Percentiles rank a stretch among this genome's conserved stretches.
These are phyloP conservation scores for Ampelomyces quisqualis DNA, from an alignment of 2,329 filamentous ascomycete species.

Conservation along the genomic window DNA sequence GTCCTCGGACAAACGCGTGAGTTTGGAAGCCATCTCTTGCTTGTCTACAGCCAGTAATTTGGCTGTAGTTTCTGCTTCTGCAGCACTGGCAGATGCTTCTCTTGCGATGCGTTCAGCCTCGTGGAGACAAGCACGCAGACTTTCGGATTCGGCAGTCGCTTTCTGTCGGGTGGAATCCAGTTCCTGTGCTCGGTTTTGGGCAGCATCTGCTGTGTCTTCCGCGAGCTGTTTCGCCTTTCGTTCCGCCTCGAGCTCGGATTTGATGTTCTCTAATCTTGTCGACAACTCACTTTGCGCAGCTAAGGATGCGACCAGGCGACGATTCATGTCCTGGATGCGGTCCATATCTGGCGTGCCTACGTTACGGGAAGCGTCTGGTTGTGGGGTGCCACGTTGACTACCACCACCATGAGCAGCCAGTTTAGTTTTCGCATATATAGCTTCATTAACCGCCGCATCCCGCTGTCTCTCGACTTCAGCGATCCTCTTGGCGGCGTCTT, in stretches of 20 bases:
- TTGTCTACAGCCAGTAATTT: slow-evolving; percentile 85
- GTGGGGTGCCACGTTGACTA: slow-evolving; percentile 62
- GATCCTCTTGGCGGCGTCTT: slow-evolving; percentile 81
- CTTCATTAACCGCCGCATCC: slow-evolving; percentile 91
- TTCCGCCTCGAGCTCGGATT: slow-evolving; percentile 75
- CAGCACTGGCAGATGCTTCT: slow-evolving; percentile 74
- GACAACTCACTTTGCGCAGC: slow-evolving; percentile 79
- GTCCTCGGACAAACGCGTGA: slow-evolving; percentile 66
- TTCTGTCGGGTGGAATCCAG: slow-evolving; percentile 82
- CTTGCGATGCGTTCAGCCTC: slow-evolving; percentile 73
- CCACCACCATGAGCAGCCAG: slow-evolving; percentile 73
- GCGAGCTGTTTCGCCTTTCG: slow-evolving; percentile 77
- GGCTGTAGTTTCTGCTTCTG: slow-evolving; percentile 73
- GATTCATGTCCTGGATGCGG: slow-evolving; percentile 71
- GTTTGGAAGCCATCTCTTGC: slow-evolving; percentile 68
- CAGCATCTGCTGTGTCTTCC: slow-evolving; percentile 81
- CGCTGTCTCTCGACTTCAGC: slow-evolving; percentile 93
- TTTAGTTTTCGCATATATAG: slow-evolving; percentile 91
- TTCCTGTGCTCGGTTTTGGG: slow-evolving; percentile 79
- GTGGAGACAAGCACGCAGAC: slow-evolving; percentile 81
- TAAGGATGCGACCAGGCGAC: slow-evolving; percentile 79
- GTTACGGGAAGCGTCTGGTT: slow-evolving; percentile 57
- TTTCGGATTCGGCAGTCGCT: slow-evolving; percentile 81
- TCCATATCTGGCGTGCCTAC: slow-evolving; percentile 63
- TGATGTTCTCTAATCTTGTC: slow-evolving; percentile 68